Evolutionary conservation across 1,284 basidiomycete genomes (phyloP).

Genomic region (Leccinum holopus): DNA sequence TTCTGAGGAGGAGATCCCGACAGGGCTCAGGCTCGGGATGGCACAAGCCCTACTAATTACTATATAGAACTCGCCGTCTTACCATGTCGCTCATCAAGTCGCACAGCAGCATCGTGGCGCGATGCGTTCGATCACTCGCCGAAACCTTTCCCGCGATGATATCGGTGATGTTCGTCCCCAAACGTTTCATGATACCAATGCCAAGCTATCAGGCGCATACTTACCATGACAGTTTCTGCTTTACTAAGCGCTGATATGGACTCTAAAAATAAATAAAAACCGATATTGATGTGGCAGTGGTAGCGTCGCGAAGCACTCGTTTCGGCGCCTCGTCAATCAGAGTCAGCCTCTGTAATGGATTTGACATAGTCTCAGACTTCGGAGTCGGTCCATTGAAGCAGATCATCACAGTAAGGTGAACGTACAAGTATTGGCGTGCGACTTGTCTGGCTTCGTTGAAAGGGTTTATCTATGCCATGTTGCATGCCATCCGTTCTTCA

Average conservation of each 20-base stretch:
- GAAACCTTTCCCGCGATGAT: neutral
- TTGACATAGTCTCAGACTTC: neutral
- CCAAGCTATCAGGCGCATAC: neutral
- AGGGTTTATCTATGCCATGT: neutral
- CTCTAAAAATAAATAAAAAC: neutral
- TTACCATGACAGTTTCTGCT: neutral
- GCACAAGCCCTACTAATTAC: neutral
- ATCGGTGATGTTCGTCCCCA: neutral
- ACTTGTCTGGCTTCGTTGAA: neutral
- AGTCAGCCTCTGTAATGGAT: neutral
- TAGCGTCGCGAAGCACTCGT: neutral
- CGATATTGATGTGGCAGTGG: neutral
- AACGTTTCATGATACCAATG: neutral
- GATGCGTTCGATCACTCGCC: neutral
- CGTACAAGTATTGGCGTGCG: neutral
- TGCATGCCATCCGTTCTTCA: neutral
- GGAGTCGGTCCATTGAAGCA: neutral
- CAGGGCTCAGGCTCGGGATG: neutral
- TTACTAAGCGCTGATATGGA: neutral
- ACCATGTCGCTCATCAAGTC: neutral
- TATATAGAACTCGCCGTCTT: neutral
- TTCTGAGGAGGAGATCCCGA: neutral
- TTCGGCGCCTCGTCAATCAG: neutral
- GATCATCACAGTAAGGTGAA: neutral
- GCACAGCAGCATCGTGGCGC: neutral